Evolutionary conservation across 192 early-diverging fungal genomes (phyloP).

Genomic region (Coemansia javaensis): DNA sequence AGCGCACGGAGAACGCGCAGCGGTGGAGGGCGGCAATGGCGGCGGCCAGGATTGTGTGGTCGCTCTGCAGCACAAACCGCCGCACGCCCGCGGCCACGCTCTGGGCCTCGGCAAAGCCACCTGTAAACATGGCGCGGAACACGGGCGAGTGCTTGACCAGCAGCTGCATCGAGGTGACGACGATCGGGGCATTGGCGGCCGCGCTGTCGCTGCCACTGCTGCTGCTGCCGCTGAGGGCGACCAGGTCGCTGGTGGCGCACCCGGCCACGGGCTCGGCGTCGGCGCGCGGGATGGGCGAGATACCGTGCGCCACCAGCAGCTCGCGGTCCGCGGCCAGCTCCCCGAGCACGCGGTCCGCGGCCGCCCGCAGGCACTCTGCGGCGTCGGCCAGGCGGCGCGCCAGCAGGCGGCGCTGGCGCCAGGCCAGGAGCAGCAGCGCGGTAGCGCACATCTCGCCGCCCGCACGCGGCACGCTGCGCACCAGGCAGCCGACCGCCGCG

Average conservation of each 20-base stretch:
- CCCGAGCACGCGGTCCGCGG: background rate
- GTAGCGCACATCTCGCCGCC: background rate
- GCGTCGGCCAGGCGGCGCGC: background rate
- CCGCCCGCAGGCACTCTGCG: background rate
- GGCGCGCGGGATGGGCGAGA: too few relatives aligned
- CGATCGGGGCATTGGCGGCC: background rate
- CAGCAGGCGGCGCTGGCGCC: constrained; percentile 14
- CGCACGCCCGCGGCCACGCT: background rate
- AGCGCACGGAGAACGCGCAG: background rate
- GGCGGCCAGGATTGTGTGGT: constrained; percentile 8
- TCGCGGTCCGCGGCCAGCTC: background rate
- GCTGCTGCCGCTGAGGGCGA: background rate
- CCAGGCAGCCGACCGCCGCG: constrained; percentile 1
- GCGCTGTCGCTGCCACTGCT: constrained; percentile 2
- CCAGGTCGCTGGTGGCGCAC: background rate
- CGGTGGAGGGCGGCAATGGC: constrained; percentile 14
- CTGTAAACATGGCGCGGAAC: constrained; percentile 26
- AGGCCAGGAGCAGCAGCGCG: constrained; percentile 24
- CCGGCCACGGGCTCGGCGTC: background rate
- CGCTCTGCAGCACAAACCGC: constrained; percentile 9
- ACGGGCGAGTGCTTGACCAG: constrained; percentile 19
- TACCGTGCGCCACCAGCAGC: background rate
- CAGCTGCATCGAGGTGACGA: constrained; percentile 10
- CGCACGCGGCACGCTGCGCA: background rate
- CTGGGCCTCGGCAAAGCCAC: constrained; percentile 25